Conservation (phyloP, 1,139 yeast species). For the Candida tunisiensis region DNA sequence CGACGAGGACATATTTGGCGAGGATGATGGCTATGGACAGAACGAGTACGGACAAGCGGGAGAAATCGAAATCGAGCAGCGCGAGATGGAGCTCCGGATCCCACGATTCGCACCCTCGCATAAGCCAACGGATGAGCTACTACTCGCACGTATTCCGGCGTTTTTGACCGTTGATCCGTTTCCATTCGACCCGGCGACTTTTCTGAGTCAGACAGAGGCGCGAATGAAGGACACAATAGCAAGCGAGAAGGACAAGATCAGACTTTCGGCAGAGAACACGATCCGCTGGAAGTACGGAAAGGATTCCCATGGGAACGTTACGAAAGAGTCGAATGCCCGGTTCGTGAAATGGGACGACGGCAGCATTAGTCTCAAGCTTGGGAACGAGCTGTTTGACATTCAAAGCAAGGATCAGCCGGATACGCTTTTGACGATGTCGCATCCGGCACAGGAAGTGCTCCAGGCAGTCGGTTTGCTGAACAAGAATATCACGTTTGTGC, state of each 20-base stretch:
- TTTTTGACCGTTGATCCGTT: slow-evolving; percentile 69
- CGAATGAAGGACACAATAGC: slow-evolving; percentile 12
- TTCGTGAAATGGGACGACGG: slow-evolving; percentile 95
- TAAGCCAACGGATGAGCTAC: too few relatives aligned
- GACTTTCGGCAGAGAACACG: slow-evolving; percentile 60
- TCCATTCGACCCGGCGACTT: slow-evolving; percentile 69
- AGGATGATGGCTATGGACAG: too few relatives aligned
- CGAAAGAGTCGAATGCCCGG: slow-evolving; percentile 77
- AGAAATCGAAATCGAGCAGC: too few relatives aligned
- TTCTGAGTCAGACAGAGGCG: too few relatives aligned
- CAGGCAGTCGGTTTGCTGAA: slow-evolving; percentile 28
- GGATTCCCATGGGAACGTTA: slow-evolving; percentile 29
- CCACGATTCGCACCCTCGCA: too few relatives aligned
- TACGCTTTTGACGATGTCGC: slow-evolving; percentile 54
- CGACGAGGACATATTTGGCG: too few relatives aligned
- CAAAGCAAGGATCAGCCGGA: slow-evolving; percentile 33
- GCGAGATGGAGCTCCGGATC: too few relatives aligned
- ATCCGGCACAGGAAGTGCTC: slow-evolving; percentile 54
- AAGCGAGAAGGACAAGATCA: slow-evolving; percentile 29
- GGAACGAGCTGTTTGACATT: slow-evolving; percentile 76
- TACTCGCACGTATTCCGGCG: too few relatives aligned
- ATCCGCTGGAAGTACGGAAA: slow-evolving; percentile 83
- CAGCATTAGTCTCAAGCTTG: slow-evolving; percentile 65
- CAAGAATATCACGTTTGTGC: slow-evolving; percentile 58
- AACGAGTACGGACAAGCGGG: too few relatives aligned